Conservation (phyloP, 129 eudicot genomes). For the Sambucus nigra region DNA sequence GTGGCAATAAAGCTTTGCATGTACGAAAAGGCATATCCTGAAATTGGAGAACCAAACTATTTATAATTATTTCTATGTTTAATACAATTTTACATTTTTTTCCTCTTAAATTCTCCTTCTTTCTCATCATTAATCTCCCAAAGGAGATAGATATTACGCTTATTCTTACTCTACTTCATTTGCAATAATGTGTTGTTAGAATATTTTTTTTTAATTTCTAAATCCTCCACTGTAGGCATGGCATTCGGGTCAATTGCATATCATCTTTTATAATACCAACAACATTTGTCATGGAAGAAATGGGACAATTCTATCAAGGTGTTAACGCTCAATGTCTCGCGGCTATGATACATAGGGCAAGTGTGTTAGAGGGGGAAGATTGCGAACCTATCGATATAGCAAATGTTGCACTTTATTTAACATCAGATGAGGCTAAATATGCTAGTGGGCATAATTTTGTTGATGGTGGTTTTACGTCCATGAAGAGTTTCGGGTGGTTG, state of each 20-base stretch:
- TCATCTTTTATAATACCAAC: constrained; percentile 80
- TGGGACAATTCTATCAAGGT: constrained; percentile 40
- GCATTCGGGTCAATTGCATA: constrained; percentile 65
- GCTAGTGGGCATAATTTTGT: constrained; percentile 82
- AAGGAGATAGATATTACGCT: no score
- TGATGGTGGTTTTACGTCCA: constrained; percentile 83
- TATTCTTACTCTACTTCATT: no score
- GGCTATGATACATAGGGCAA: constrained; percentile 36
- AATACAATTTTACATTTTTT: no score
- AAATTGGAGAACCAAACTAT: no score
- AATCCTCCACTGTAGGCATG: no score
- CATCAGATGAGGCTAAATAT: constrained; percentile 88
- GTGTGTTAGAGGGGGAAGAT: constrained; percentile 38
- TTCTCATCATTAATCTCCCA: no score
- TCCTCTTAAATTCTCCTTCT: no score
- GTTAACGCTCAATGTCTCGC: constrained; percentile 22
- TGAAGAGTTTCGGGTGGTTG: constrained; percentile 35
- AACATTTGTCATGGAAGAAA: constrained; percentile 47
- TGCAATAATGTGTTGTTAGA: no score
- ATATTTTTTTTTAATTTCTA: no score
- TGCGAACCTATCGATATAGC: constrained; percentile 77
- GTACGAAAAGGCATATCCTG: no score
- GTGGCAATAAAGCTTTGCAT: constrained; percentile 50
- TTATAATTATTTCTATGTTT: no score
- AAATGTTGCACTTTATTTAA: constrained; percentile 70